Conservation (phyloP, 805 yeast species). For the Schwanniomyces polymorphus region DNA sequence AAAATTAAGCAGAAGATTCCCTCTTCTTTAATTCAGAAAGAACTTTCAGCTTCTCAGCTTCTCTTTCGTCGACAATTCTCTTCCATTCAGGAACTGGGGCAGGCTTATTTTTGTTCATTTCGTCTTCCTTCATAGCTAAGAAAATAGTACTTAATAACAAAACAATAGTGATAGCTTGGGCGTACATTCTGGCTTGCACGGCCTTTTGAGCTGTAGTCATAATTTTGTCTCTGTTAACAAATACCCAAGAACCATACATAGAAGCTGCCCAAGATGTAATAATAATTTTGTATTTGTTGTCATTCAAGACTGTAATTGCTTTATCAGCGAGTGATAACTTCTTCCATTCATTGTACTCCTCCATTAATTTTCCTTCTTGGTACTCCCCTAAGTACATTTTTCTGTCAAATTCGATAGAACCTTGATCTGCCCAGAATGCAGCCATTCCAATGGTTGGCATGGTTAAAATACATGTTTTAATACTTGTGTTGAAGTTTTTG, state of each 20-base stretch:
- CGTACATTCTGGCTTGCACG: conserved; percentile 89
- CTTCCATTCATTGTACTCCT: conserved; percentile 38
- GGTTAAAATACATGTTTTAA: conserved; percentile 36
- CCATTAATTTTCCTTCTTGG: conserved; percentile 25
- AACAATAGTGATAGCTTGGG: conserved; percentile 77
- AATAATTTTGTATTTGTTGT: conserved; percentile 37
- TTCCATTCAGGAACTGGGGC: conserved; percentile 35
- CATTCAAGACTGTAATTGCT: conserved; percentile 23
- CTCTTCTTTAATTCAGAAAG: conserved; percentile 6
- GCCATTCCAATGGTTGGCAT: conserved; percentile 40
- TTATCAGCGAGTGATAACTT: conserved; percentile 28
- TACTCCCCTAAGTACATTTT: conserved; percentile 32
- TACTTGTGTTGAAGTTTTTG: conserved; percentile 33
- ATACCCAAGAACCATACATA: conserved; percentile 67
- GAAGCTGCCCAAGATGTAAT: conserved; percentile 41
- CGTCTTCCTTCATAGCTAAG: conserved; percentile 57
- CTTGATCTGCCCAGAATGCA: conserved; percentile 46
- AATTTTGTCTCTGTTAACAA: conserved; percentile 70
- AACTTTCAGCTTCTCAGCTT: conserved; percentile 15
- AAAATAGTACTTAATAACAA: conserved; percentile 69
- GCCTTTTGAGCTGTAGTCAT: conserved; percentile 78
- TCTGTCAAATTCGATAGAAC: conserved; percentile 43
- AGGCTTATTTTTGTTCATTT: conserved; percentile 38
- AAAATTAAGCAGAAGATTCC: neutral
- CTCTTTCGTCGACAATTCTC: conserved; percentile 24